Base-by-base conservation (phyloP, 1,139 yeast genomes). In the Suhomyces guaymorum region DNA sequence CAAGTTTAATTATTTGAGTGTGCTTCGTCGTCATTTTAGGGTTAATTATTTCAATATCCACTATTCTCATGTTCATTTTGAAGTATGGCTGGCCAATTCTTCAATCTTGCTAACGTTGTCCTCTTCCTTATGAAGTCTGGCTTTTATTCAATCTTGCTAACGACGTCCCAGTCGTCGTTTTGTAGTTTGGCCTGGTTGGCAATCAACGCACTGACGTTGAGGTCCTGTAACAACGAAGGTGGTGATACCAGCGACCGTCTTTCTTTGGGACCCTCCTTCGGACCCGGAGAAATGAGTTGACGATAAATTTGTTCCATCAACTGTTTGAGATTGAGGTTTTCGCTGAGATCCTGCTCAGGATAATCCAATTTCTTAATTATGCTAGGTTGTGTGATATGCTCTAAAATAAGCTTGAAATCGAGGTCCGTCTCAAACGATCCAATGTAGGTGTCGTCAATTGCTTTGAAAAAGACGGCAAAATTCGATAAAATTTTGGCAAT, bases 111-210 rank as follows among this genome's bases (percentile, higher is more conserved):
- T n/a, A n/a, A n/a, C n/a, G n/a, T n/a, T n/a, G n/a, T n/a, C n/a
- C n/a, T n/a, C n/a, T n/a, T n/a, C n/a, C n/a, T n/a, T n/a, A n/a
- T n/a, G n/a, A n/a, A n/a, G n/a, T n/a, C 19, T 17, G 8, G 19
- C 8, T 6, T 17, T 20, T 15, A 32, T 15, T 25, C 26, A 17
- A 30, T 32, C 28, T 60, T 59, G 38, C 73, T 66, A 4, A 70
- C 66, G 18, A 68, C 54, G 42, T 67, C 74, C 75, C 75, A 70
- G 24, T 67, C 73, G 15, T 63, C 69, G 20, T 61, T 42, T 35
- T 59, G 63, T 8, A 53, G 47, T 38, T 54, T 61, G 2, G 65
- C 53, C 41, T 64, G 65, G 33, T 54, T 53, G 11, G 49, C 47
- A 11, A 56, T 48, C 30, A 58, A 43, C 14, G 52, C 54, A 33